A percentile compares a stretch with the other conserved stretches of the same genome.
phyloP scores from a whole-genome alignment of 176 grass and related monocot genomes.

The Calamus simplicifolius region DNA sequence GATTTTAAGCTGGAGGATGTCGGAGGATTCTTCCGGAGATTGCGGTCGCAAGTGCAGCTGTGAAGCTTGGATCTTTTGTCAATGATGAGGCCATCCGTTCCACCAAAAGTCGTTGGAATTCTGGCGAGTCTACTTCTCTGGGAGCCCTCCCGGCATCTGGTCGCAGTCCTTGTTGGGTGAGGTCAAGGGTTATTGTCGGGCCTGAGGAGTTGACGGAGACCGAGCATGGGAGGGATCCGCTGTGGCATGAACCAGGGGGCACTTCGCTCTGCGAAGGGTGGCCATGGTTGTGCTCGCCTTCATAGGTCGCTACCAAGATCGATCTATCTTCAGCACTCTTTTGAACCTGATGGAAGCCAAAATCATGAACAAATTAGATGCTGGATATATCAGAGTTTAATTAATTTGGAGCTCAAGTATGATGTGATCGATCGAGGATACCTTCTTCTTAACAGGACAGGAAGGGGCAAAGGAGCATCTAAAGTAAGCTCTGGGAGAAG shows the following conservation, averaged over 20 bases:
- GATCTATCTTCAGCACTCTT: constrained; percentile 77
- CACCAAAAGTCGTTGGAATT: constrained; percentile 44
- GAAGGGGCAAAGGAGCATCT: constrained; percentile 77
- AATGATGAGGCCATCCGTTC: constrained; percentile 64
- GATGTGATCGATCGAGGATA: constrained; percentile 11
- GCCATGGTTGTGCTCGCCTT: constrained; percentile 86
- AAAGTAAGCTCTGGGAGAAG: constrained; percentile 81
- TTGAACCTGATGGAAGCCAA: constrained; percentile 47
- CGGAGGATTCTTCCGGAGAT: constrained; percentile 46
- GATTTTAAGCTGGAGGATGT: constrained; percentile 31
- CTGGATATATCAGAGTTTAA: no score
- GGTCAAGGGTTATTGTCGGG: constrained; percentile 64
- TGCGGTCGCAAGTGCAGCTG: constrained; percentile 36
- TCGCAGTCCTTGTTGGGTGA: constrained; percentile 25
- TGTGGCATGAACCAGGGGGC: neutral
- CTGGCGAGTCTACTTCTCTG: constrained; percentile 38
- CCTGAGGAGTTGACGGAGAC: constrained; percentile 46
- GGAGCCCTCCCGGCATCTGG: constrained; percentile 30
- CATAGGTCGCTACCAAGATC: constrained; percentile 70
- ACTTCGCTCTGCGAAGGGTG: constrained; percentile 11
- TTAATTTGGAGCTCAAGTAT: no score
- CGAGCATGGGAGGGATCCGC: constrained; percentile 39
- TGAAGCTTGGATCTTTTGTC: constrained; percentile 51
- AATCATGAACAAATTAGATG: neutral
- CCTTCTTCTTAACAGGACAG: constrained; percentile 96